Base-by-base conservation (phyloP, 2,329 filamentous ascomycete species). In the Cytospora schulzeri region DNA sequence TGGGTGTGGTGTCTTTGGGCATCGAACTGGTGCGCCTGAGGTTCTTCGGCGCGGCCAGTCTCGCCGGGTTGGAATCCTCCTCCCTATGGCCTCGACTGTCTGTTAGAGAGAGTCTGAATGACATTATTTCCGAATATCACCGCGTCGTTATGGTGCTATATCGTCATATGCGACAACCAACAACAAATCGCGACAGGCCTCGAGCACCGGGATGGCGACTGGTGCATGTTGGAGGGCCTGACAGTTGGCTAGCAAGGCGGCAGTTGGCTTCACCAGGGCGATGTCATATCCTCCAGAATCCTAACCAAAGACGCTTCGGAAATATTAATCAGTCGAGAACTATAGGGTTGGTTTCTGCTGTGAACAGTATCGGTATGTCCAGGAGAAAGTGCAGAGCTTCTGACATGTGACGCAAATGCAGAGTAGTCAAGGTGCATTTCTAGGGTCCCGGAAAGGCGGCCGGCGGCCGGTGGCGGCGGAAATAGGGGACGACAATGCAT, bases 61-160 rank as follows among this genome's bases (percentile, higher is more conserved):
- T 75, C 29, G 73, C 70, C 57, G 75, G 67, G n/a, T 75, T 72
- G 64, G 75, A 57, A 29, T 79, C 76, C 57, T 80, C 78, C 59
- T 79, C 77, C 64, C 73, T 72, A 57, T 76, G 74, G 61, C 70
- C 68, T 58, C 73, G 74, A 41, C 67, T 69, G 63, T 79, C 77
- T 19, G 66, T 35, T 17, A 64, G 73, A 29, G 75, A 68, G 63
- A 78, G 73, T 66, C 76, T 72, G 66, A 78, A 76, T 56, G 78
- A 76, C 78, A 81, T 81, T 71, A 65, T 73, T 69, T 28, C 58
- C n/a, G 31, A 52, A 12, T 22, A 33, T 19, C 22, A 26, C 29
- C 52, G 56, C 38, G 22, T 11, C 58, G 24, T 17, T 38, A 51
- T 17, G 45, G 26, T 48, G 28, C 52, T 67, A 65, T 59, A 65